phyloP scores from a whole-genome alignment of 2,329 filamentous ascomycete genomes.

The Neonectria hederae region DNA sequence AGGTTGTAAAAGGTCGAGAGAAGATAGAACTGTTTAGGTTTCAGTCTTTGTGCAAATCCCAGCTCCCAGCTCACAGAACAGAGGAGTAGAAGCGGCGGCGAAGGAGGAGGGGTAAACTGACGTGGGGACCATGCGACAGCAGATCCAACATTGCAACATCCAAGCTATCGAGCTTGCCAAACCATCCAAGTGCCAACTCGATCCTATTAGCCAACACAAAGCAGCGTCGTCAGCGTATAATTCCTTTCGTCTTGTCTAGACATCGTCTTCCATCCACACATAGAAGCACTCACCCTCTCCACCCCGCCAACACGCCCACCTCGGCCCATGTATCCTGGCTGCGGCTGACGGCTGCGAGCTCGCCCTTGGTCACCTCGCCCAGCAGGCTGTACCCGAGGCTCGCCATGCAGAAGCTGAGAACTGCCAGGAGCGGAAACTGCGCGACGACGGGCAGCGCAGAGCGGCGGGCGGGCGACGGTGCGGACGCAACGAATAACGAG shows the following conservation, averaged over 20 bases:
- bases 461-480: constrained; percentile 7
- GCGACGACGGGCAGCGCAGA: constrained; percentile 54
- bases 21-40: constrained; percentile 70
- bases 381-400: constrained; percentile 71
- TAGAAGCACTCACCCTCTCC: constrained; percentile 62
- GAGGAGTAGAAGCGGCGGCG: background rate
- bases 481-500: background rate
- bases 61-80: constrained; percentile 9
- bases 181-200: constrained; percentile 79
- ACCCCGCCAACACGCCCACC: constrained; percentile 62
- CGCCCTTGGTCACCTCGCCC: constrained; percentile 67
- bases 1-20: constrained; percentile 81
- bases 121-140: constrained; percentile 78
- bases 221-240: constrained; percentile 10
- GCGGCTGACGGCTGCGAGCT: constrained; percentile 74
- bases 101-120: constrained; percentile 50
- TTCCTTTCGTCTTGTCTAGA: background rate
- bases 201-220: constrained; percentile 55
- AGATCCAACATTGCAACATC: constrained; percentile 73
- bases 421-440: constrained; percentile 63
- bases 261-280: background rate
- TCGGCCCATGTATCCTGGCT: constrained; percentile 70
- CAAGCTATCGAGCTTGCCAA: constrained; percentile 76
- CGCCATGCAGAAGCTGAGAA: constrained; percentile 69
- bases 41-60: constrained; percentile 18